Evolutionary conservation across 495 filamentous ascomycete genomes (phyloP), one percentile per base, ranked within the genome.

Genomic region (Lasiosphaeriaceae sp.): DNA sequence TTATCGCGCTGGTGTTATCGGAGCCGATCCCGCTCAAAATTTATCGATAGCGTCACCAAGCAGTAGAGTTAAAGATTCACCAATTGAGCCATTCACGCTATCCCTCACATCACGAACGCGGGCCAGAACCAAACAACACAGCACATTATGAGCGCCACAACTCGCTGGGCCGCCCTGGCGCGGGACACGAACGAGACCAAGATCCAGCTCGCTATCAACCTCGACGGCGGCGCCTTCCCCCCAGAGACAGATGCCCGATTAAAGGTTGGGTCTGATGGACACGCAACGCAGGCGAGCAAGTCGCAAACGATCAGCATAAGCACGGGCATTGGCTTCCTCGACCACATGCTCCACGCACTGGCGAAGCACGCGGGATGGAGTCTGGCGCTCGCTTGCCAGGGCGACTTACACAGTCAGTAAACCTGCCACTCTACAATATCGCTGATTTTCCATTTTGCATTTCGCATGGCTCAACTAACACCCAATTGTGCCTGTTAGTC

Each of bases 311-410:
- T 98, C 66, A 85, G 81, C 69, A 80, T 97, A 55, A 88, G 88
- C 80, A 94, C 93, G 1, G 94, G 94, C 48, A 96, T 98, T 67
- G 94, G 94, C n/a, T 98, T 98, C 74, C 77, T 98, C 31, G 94
- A 98, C 77, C 94, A 98, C 77, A 97, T 98, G 94, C 79, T 98
- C 49, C 94, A 98, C 70, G 94, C 94, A 24, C 83, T 97, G 39
- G 88, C 94, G 2, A 97, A 98, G 70, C 94, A 98, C 73, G 85
- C 89, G 0, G 93, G 93, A 17, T 96, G 92, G 94, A 90, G 86
- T 77, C 72, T 98, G 62, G 82, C 82, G 9, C 74, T 98, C 21
- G 77, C 83, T 44, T 93, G 90, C 65, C 81, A 85, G 70, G 94
- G 94, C 17, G 94, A 98, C 76, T 70, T 97, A 22, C 87, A 92